Conservation (phyloP, 495 filamentous ascomycete species). For the Penicillium odoratum region DNA sequence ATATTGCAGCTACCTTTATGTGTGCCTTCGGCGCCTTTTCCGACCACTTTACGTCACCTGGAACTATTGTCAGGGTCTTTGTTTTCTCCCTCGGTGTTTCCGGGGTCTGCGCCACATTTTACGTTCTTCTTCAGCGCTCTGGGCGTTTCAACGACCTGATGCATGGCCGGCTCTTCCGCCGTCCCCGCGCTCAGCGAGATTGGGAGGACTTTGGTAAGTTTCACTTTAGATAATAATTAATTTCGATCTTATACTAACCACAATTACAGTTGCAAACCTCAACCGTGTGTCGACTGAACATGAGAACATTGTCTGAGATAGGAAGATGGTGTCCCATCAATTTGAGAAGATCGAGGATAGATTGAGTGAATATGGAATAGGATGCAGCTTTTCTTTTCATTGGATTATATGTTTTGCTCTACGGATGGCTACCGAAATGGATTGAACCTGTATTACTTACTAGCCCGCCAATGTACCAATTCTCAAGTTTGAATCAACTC, state of each 20-base stretch:
- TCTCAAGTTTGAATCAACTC: no score
- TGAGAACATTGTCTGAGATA: background rate
- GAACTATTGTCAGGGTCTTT: conserved; percentile 82
- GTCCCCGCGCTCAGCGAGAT: conserved; percentile 69
- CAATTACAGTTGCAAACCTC: background rate
- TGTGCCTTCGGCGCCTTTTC: conserved; percentile 79
- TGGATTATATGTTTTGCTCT: background rate
- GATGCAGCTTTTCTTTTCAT: background rate
- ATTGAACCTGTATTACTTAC: background rate
- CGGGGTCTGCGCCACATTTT: conserved; percentile 69
- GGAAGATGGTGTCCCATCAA: no score
- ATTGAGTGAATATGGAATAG: background rate
- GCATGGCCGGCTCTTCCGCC: conserved; percentile 81
- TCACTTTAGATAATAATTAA: background rate
- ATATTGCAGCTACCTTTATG: conserved; percentile 81
- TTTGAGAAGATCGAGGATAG: no score
- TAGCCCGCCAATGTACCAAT: no score
- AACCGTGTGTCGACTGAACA: background rate
- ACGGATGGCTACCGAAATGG: background rate
- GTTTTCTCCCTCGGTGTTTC: conserved; percentile 78
- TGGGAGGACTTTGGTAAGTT: conserved; percentile 87
- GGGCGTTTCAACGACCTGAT: conserved; percentile 84
- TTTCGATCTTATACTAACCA: background rate
- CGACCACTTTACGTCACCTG: conserved; percentile 61
- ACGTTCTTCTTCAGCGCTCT: conserved; percentile 76